Base-by-base conservation (phyloP, 2,329 filamentous ascomycete species). In the Colletotrichum trifolii region DNA sequence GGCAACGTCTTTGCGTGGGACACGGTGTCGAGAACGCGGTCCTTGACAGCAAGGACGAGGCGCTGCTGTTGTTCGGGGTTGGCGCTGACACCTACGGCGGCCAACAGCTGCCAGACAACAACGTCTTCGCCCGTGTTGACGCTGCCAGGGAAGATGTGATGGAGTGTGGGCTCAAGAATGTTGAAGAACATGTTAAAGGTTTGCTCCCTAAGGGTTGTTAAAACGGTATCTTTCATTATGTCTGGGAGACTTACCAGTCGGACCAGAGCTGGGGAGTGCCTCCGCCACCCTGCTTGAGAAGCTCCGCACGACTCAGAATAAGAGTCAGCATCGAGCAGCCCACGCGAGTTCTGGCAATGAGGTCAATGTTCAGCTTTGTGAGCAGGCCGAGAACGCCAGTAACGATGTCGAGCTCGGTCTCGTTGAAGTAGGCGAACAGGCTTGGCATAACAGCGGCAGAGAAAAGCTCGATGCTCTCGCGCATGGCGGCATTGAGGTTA, bases 91-190 rank as follows among this genome's bases (percentile, higher is more conserved):
- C 96, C 96, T 78, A 97, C 93, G 11, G 95, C 94, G 8, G 96
- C 96, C 69, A 99, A 85, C 76, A 98, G 96, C 78, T 98, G 95
- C 96, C 96, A 99, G 43, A 98, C 93, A 74, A 98, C 97, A 73
- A 97, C 91, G 73, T 99, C 96, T 70, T 97, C 94, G 54, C 92
- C 92, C 8, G 92, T 90, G 69, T 93, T 94, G 73, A 97, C 92
- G n/a, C 91, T 91, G 17, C 91, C 92, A 0, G 95, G 94, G 87
- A 99, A 99, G 68, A 97, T 90, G 71, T 91, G 87, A 11, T 91
- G 90, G 50, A 98, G 85, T 7, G 90, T 89, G 2, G 92, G 92
- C 77, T 98, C 95, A 15, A 98, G 83, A 7, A 87, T 86, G 75
- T 96, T 93, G 78, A 99, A 99, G 65, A 99, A 87, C 34, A 87